Base-by-base conservation (phyloP, 2,329 filamentous ascomycete genomes). In the Paracoccidioides lutzii region DNA sequence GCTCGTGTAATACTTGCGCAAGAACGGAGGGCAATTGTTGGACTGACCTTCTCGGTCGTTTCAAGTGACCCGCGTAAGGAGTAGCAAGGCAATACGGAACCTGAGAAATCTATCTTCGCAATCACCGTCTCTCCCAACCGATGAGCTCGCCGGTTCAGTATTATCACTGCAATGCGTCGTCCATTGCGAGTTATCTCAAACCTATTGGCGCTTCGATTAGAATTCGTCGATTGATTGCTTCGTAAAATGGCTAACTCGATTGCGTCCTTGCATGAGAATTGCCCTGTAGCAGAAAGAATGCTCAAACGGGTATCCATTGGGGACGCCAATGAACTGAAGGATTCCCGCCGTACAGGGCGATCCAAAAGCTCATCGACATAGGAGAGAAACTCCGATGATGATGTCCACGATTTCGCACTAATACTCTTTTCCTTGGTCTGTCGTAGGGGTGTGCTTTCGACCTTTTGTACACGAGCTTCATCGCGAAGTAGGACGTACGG, bases 111-210 rank as follows among this genome's bases (percentile, higher is more conserved):
- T 57, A 98, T 81, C 0, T 84, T 86, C 62, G 89, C 85, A 10
- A 83, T 88, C 46, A 97, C 82, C 0, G 85, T 84, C 70, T 98
- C 93, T 57, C 93, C 93, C 0, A 98, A 77, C 46, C 90, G 81
- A 73, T 94, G 96, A 0, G 90, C 84, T 0, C 93, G 89, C 8
- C 93, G 83, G 4, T 90, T 87, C 37, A 98, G 79, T 72, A 90
- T 90, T 55, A 98, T 82, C 5, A 94, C 88, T 2, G 88, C 91
- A 10, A 98, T 90, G n/a, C 84, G 84, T 55, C 84, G 84, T n/a
- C 90, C 90, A 65, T 90, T 90, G 12, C 91, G 86, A 10, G 91
- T 85, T 67, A 98, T 97, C 67, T 95, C 90, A 68, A 97, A 98
- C 42, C 90, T 84, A 65, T 95, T 96, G n/a, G 85, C 81, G 66